Conservation (phyloP, 148 eudicot species). For the Nyssa sinensis region DNA sequence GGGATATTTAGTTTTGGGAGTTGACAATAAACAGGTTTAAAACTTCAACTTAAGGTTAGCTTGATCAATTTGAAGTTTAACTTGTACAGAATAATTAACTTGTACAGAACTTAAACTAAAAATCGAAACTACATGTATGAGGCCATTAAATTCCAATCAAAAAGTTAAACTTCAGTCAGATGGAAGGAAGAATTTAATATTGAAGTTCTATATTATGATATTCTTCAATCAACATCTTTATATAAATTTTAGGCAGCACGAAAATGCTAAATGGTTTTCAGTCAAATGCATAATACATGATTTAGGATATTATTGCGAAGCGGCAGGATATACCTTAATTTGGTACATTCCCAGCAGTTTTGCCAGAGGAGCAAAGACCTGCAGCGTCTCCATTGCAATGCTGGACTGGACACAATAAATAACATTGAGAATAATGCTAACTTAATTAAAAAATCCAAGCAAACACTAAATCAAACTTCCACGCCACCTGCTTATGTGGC, state of each 20-base stretch:
- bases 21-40: neutral
- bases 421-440: constrained; percentile 13
- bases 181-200: neutral
- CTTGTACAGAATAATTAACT: neutral
- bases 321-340: constrained; percentile 63
- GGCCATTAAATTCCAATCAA: neutral
- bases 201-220: neutral
- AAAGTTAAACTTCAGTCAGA: neutral
- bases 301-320: too few species aligned
- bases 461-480: neutral
- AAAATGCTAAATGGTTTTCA: neutral
- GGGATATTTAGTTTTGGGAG: neutral
- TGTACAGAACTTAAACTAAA: neutral
- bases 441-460: neutral
- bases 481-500: constrained; percentile 86
- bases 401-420: constrained; percentile 58
- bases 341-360: constrained; percentile 94
- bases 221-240: neutral
- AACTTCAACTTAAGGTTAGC: neutral
- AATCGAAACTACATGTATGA: neutral
- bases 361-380: constrained; percentile 98
- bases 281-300: neutral
- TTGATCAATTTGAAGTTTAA: neutral
- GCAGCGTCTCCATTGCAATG: constrained; percentile 90
- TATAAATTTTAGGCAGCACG: constrained; percentile 3